phyloP scores from a whole-genome alignment of 495 filamentous ascomycete species.

The Aspergillus biplanus region DNA sequence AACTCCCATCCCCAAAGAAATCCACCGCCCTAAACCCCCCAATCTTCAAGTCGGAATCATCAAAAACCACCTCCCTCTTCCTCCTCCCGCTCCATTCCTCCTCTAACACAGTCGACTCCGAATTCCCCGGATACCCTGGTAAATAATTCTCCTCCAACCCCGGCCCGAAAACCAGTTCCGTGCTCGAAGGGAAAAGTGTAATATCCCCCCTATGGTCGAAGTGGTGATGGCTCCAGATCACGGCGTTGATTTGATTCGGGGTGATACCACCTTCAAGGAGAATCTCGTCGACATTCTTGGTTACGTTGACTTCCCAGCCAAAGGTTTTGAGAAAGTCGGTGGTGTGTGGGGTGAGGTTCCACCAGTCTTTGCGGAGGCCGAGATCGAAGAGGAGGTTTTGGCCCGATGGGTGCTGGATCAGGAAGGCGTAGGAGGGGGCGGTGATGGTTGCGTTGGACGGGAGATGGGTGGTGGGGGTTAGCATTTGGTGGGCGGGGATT shows the following conservation, averaged over 20 bases:
- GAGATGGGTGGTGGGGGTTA: not conserved
- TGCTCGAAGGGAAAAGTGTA: constrained; percentile 54
- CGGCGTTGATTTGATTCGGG: constrained; percentile 26
- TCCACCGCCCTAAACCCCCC: constrained; percentile 55
- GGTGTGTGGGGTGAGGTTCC: constrained; percentile 42
- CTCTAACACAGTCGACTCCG: constrained; percentile 45
- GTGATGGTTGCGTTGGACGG: not conserved
- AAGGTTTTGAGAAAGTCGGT: not conserved
- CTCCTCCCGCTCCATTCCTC: constrained; percentile 35
- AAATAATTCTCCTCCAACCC: constrained; percentile 51
- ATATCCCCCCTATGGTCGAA: constrained; percentile 64
- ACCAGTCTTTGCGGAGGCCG: constrained; percentile 56
- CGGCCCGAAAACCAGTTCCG: constrained; percentile 58
- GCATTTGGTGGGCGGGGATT: not conserved
- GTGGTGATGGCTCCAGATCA: constrained; percentile 59
- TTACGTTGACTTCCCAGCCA: not conserved
- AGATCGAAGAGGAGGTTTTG: constrained; percentile 61
- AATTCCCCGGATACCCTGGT: constrained; percentile 55
- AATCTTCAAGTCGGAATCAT: constrained; percentile 29
- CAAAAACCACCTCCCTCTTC: constrained; percentile 50
- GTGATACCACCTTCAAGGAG: not conserved
- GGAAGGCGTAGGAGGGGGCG: constrained; percentile 54
- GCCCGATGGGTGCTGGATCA: constrained; percentile 54
- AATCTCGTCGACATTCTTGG: not conserved
- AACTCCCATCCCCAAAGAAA: constrained; percentile 50